Percentiles rank a stretch among this genome's conserved stretches.
phyloP scores from a whole-genome alignment of 176 grass and related monocot species.

The Coix lacrymajobi region DNA sequence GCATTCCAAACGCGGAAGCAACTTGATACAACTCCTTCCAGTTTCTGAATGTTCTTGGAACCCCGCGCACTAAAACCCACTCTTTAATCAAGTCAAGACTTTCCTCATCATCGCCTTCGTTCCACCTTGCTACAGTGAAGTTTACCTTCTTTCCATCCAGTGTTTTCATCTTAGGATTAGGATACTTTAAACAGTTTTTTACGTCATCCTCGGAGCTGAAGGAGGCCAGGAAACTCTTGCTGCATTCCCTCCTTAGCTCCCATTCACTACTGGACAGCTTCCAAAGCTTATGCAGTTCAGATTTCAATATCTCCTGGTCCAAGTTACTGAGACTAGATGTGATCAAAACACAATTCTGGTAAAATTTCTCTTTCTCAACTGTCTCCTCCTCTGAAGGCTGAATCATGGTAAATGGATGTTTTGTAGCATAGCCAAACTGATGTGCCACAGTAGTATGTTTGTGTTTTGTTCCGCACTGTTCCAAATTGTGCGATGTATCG shows the following conservation, averaged over 20 bases:
- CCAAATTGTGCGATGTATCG: conserved; percentile 28
- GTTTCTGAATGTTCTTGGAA: conserved; percentile 32
- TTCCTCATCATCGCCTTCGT: not conserved
- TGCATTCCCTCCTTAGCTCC: conserved; percentile 25
- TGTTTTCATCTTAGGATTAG: conserved; percentile 8
- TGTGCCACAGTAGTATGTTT: conserved; percentile 3
- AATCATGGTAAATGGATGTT: conserved; percentile 28
- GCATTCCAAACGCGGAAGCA: conserved; percentile 25
- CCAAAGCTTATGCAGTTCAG: conserved; percentile 32
- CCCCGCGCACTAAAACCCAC: conserved; percentile 31
- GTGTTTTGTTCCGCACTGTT: conserved; percentile 26
- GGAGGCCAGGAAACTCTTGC: conserved; percentile 17
- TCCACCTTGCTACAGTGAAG: conserved; percentile 23
- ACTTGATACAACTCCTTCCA: conserved; percentile 43
- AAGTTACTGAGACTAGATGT: conserved; percentile 20
- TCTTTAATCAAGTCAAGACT: conserved; percentile 13
- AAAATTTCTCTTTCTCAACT: conserved; percentile 15
- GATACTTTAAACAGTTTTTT: conserved; percentile 14
- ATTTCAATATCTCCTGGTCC: conserved; percentile 8
- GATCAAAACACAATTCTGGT: conserved; percentile 11
- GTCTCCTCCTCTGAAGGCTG: conserved; percentile 7
- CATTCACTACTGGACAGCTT: conserved; percentile 8
- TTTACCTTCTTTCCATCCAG: conserved; percentile 20
- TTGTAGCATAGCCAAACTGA: conserved; percentile 35
- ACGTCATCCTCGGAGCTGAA: conserved; percentile 28